phyloP scores from a whole-genome alignment of 2,329 filamentous ascomycete genomes.

The Fusarium chuoi region DNA sequence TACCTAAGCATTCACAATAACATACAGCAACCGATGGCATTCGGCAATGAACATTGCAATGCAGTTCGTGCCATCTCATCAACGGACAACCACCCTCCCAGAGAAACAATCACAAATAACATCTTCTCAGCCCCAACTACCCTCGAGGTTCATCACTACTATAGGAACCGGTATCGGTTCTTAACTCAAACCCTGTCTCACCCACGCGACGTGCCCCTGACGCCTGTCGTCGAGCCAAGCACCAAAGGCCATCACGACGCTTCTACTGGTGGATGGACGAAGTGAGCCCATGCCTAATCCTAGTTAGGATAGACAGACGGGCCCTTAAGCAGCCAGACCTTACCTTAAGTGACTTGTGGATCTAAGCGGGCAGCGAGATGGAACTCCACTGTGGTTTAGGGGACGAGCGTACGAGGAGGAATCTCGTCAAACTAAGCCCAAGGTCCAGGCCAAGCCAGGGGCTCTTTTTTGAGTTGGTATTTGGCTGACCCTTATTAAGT shows the following conservation, averaged over 20 bases:
- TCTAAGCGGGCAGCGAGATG: constrained; percentile 27
- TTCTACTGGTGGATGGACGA: constrained; percentile 35
- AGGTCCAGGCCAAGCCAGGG: constrained; percentile 20
- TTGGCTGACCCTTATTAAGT: not conserved
- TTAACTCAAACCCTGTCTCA: constrained; percentile 30
- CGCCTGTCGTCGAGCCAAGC: constrained; percentile 31
- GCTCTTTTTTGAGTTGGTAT: constrained; percentile 12
- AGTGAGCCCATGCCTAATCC: constrained; percentile 23
- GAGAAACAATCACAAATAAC: not conserved
- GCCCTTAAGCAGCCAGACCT: constrained; percentile 11
- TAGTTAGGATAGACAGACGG: constrained; percentile 23
- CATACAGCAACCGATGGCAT: not conserved
- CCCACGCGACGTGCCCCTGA: constrained; percentile 42
- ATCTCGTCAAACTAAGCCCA: constrained; percentile 13
- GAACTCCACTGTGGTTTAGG: constrained; percentile 37
- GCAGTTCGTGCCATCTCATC: not conserved
- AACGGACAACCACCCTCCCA: not conserved
- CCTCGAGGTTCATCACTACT: not conserved
- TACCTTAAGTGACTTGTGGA: constrained; percentile 31
- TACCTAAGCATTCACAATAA: not conserved
- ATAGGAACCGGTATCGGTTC: constrained; percentile 8
- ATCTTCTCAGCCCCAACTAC: constrained; percentile 1
- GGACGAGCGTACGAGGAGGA: constrained; percentile 5
- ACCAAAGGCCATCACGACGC: constrained; percentile 33
- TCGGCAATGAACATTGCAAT: not conserved